Percentiles rank a stretch among this genome's conserved stretches.
Conservation (phyloP, 257 asterid species). For the Anisodus acutangulus region DNA sequence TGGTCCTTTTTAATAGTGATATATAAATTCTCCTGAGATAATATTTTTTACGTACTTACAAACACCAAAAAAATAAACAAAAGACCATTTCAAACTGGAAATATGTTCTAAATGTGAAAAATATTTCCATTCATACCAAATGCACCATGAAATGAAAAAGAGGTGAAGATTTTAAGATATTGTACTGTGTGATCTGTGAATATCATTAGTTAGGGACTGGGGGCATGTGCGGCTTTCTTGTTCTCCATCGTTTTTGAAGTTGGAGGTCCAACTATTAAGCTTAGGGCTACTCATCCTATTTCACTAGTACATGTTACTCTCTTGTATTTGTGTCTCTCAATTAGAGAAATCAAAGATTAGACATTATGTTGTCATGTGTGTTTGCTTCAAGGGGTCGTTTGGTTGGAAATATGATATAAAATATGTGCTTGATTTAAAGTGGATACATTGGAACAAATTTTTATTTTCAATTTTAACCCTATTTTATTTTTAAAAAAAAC, state of each 20-base stretch:
- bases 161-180: not conserved
- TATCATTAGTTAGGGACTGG: not conserved
- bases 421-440: not conserved
- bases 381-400: not conserved
- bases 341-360: not conserved
- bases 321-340: not conserved
- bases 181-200: not conserved
- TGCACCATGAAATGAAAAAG: no score
- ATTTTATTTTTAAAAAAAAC: not conserved
- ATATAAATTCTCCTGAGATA: no score
- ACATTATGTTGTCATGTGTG: not conserved
- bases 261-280: not conserved
- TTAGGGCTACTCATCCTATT: not conserved
- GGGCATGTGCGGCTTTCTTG: not conserved
- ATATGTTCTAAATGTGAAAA: no score
- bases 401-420: not conserved
- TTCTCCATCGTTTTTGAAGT: not conserved
- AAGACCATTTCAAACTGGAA: no score
- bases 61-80: no score
- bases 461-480: not conserved
- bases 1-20: no score
- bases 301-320: not conserved
- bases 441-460: not conserved
- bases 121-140: no score
- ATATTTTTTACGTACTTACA: no score